phyloP scores from a whole-genome alignment of 305 asterid species.

The Solanum hybrid region DNA sequence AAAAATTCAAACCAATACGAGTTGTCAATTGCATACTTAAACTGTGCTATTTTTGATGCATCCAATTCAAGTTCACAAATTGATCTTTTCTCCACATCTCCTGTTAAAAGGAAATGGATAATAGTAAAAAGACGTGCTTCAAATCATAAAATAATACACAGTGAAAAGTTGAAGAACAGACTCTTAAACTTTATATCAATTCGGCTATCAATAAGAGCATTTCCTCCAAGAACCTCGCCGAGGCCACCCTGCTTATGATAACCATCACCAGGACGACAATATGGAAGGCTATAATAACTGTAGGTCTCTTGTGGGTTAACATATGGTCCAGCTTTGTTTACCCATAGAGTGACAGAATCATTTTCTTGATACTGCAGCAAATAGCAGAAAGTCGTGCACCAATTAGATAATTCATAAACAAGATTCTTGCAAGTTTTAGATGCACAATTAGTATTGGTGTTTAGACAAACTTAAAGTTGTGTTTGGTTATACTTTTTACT shows the following conservation, averaged over 20 bases:
- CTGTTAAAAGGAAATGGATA: slow-evolving; percentile 23
- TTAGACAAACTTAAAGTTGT: neutral
- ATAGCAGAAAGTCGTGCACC: neutral
- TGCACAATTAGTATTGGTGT: neutral
- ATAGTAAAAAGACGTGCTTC: neutral
- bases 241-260: slow-evolving; percentile 68
- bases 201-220: slow-evolving; percentile 71
- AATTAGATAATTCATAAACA: neutral
- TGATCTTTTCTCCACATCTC: slow-evolving; percentile 34
- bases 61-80: slow-evolving; percentile 60
- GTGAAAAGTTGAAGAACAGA: slow-evolving; percentile 8
- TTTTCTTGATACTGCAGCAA: slow-evolving; percentile 59
- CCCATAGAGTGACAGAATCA: slow-evolving; percentile 69
- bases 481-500: neutral
- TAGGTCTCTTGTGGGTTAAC: slow-evolving; percentile 85
- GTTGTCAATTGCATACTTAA: slow-evolving; percentile 56
- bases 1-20: slow-evolving; percentile 65
- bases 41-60: slow-evolving; percentile 43
- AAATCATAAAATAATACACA: neutral
- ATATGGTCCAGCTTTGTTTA: slow-evolving; percentile 51
- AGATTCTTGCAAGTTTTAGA: neutral
- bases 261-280: slow-evolving; percentile 50
- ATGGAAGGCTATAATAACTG: slow-evolving; percentile 73
- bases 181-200: slow-evolving; percentile 62
- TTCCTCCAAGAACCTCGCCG: slow-evolving; percentile 78